Conservation (phyloP, 352 stramenopile genomes). For the Globisporangium polare region DNA sequence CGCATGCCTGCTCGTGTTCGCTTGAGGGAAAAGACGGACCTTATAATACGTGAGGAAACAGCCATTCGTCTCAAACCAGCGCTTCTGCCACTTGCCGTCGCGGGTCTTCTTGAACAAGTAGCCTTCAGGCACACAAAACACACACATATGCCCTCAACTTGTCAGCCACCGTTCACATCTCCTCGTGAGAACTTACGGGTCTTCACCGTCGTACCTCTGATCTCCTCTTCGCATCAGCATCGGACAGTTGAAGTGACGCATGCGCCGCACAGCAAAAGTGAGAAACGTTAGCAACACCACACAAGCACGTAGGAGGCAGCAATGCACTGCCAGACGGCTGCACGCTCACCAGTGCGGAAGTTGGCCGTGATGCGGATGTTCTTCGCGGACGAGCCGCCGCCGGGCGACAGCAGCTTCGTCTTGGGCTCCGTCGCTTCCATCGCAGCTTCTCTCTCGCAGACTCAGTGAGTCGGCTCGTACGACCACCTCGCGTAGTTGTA, state of each 20-base stretch:
- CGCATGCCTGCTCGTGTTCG: neutral
- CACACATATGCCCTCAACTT: neutral
- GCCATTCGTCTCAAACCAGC: constrained; percentile 98
- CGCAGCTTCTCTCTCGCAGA: neutral
- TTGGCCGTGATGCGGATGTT: constrained; percentile 45
- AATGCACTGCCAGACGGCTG: neutral
- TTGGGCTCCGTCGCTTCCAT: constrained; percentile 11
- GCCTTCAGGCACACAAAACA: constrained; percentile 31
- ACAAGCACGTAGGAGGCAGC: neutral
- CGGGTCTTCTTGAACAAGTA: constrained; percentile 94
- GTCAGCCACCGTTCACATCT: neutral
- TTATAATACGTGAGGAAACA: constrained; percentile 99
- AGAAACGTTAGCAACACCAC: constrained; percentile 2
- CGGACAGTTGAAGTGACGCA: neutral
- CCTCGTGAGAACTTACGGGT: too few relatives aligned
- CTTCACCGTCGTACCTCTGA: constrained; percentile 36
- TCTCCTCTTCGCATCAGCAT: constrained; percentile 32
- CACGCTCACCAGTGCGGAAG: constrained; percentile 49
- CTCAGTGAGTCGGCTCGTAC: neutral
- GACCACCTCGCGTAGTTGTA: too few relatives aligned
- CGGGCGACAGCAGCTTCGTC: constrained; percentile 14
- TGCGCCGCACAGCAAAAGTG: neutral
- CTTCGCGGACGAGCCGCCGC: constrained; percentile 12
- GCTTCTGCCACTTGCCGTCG: constrained; percentile 95
- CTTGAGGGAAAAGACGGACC: constrained; percentile 25